phyloP scores from a whole-genome alignment of 257 asterid genomes.

The Dorcoceras hygrometricum region DNA sequence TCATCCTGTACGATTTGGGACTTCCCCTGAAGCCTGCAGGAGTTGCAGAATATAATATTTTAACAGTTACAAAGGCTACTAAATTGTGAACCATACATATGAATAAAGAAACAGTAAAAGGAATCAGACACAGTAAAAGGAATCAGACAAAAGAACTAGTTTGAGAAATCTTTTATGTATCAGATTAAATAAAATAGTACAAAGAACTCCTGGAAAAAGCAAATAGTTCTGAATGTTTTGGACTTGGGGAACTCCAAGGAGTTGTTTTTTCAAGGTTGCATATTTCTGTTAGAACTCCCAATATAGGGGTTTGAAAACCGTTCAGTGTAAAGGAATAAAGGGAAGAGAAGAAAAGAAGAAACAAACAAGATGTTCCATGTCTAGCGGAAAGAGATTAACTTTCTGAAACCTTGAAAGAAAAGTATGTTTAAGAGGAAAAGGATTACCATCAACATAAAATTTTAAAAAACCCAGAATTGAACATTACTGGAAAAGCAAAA shows the following conservation, averaged over 20 bases:
- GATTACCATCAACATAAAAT: slow-evolving; percentile 1
- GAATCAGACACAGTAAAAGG: slow-evolving; percentile 2
- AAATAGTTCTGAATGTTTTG: slow-evolving; percentile 5
- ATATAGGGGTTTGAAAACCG: background rate
- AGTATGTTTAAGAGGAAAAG: background rate
- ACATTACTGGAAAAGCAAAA: slow-evolving; percentile 11
- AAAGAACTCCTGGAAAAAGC: slow-evolving; percentile 4
- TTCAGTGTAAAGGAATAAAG: slow-evolving; percentile 12
- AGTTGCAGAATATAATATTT: slow-evolving; percentile 17
- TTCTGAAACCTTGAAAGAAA: background rate
- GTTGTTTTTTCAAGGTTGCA: slow-evolving; percentile 2
- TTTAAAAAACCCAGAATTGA: background rate
- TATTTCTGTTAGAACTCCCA: background rate
- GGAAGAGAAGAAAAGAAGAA: background rate
- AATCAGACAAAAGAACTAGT: slow-evolving; percentile 9
- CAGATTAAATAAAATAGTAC: background rate
- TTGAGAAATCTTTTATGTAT: background rate
- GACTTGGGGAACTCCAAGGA: slow-evolving; percentile 2
- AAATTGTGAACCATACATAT: slow-evolving; percentile 16
- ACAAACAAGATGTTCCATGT: background rate
- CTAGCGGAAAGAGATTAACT: background rate
- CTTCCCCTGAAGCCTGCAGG: slow-evolving; percentile 89
- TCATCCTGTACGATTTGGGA: slow-evolving; percentile 96
- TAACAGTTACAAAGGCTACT: slow-evolving; percentile 17
- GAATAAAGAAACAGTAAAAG: slow-evolving; percentile 9